A percentile compares a stretch with the other conserved stretches of the same genome.
These are phyloP conservation scores for Sporothrix schenckii DNA, from an alignment of 2,329 filamentous ascomycete species.

Conservation along the genomic window DNA sequence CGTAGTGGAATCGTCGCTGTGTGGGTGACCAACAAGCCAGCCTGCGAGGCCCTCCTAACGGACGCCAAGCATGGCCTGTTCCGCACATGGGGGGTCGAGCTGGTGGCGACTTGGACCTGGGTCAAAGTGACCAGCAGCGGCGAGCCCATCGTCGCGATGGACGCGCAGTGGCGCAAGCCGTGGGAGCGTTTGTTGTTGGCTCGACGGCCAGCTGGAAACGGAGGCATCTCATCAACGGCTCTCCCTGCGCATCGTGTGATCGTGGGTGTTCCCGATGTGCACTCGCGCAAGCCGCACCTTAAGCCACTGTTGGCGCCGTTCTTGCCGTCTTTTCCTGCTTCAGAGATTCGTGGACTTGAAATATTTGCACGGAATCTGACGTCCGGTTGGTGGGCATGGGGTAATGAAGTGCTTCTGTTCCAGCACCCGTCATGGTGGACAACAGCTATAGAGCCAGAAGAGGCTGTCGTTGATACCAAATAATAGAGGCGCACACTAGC, in stretches of 20 bases:
- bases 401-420: constrained; percentile 71
- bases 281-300: constrained; percentile 77
- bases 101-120: constrained; percentile 76
- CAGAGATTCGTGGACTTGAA: constrained; percentile 65
- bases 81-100: constrained; percentile 65
- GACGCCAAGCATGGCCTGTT: constrained; percentile 60
- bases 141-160: constrained; percentile 64
- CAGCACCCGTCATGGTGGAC: constrained; percentile 51
- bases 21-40: constrained; percentile 76
- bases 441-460: not conserved
- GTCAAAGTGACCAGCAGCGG: constrained; percentile 69
- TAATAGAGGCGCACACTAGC: no score
- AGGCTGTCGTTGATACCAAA: no score
- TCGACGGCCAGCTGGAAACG: constrained; percentile 46
- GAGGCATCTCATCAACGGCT: constrained; percentile 41
- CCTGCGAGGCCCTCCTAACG: constrained; percentile 59
- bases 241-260: constrained; percentile 56
- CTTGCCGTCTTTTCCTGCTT: not conserved
- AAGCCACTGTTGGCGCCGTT: constrained; percentile 57
- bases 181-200: constrained; percentile 74
- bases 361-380: constrained; percentile 76
- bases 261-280: constrained; percentile 71
- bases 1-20: constrained; percentile 65
- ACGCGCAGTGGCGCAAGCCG: constrained; percentile 69
- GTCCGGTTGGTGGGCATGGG: constrained; percentile 78